phyloP scores from a whole-genome alignment of 73 alveolate species.

The Durusdinium trenchii region DNA sequence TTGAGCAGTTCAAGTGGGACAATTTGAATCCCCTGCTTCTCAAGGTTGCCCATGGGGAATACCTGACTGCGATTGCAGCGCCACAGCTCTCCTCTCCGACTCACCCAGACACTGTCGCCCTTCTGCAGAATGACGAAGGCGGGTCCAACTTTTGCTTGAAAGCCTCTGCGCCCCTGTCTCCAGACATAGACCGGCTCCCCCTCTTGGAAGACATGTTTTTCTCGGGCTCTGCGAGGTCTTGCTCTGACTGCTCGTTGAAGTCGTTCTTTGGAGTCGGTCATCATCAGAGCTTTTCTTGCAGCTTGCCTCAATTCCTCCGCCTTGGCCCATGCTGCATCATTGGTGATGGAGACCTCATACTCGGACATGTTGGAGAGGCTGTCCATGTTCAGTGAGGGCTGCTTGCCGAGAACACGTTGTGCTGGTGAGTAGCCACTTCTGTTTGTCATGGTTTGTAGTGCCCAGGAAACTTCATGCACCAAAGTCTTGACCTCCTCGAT shows the following conservation, averaged over 20 bases:
- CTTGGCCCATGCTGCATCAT: not conserved
- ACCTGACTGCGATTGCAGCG: not conserved
- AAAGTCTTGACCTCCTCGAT: not conserved
- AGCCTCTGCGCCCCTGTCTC: not conserved
- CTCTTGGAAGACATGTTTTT: not conserved
- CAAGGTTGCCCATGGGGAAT: too few species aligned
- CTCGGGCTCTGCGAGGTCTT: too few species aligned
- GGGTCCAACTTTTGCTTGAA: not conserved
- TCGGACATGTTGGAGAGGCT: not conserved
- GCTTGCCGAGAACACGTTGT: not conserved
- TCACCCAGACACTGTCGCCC: not conserved
- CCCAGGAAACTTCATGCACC: not conserved
- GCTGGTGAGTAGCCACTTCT: not conserved
- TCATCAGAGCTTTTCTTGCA: not conserved
- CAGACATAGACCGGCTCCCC: not conserved
- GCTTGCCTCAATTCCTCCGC: not conserved
- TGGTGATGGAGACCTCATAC: not conserved
- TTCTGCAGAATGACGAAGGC: not conserved
- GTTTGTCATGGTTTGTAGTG: not conserved
- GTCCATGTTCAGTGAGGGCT: not conserved
- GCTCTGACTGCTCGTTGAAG: too few species aligned
- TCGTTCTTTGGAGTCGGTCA: not conserved
- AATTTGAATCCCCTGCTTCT: too few species aligned
- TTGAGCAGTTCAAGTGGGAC: not conserved
- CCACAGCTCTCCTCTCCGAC: not conserved